Evolutionary conservation across 176 grass and related monocot species (phyloP), one percentile per base, ranked within the genome.

Genomic region (Aegilops bicornis): DNA sequence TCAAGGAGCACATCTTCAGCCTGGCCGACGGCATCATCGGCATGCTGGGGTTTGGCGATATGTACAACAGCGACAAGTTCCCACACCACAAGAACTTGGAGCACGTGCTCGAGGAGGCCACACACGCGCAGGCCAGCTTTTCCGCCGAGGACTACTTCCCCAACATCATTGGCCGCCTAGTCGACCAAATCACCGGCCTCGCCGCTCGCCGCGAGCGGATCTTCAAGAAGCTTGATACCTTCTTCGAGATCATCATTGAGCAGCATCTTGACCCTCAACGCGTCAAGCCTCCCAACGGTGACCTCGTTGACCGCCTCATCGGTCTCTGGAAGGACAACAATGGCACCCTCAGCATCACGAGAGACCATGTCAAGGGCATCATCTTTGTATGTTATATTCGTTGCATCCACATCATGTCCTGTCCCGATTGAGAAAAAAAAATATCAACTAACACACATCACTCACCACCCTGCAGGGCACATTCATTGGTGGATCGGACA

Each of bases 1-100:
- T 74, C 0, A 27, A 84, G 6, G 54, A 74, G 23, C 54, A 84
- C 54, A 84, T 84, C 82, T 63, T 63, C 6, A 31, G 69, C 16
- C 15, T 60, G 23, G 52, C 71, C 45, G 82, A 84, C 8, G 82
- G 82, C 35, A 63, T 74, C 69, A 73, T 74, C 81, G 81, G 81
- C 52, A 83, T 36, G 52, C 50, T 83, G 5, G 68, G 35, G 35
- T 83, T 83, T 54, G 81, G 81, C 0, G 10, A 43, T 7, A 73
- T 73, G 54, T 58, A 58, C 54, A 58, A 58, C 54, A 58, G 54
- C 19, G 54, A 58, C 54, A 58, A 58, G 17, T 58, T 58, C 54
- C 54, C 54, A 22, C 54, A 22, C 19, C 54, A 58, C 54, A 58
- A 58, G 19, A 58, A 58, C 54, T 58, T 58, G 54, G 54, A 20